A percentile compares a stretch with the other conserved stretches of the same genome.
phyloP scores from a whole-genome alignment of 2,329 filamentous ascomycete species.

The Aureobasidium sp. region DNA sequence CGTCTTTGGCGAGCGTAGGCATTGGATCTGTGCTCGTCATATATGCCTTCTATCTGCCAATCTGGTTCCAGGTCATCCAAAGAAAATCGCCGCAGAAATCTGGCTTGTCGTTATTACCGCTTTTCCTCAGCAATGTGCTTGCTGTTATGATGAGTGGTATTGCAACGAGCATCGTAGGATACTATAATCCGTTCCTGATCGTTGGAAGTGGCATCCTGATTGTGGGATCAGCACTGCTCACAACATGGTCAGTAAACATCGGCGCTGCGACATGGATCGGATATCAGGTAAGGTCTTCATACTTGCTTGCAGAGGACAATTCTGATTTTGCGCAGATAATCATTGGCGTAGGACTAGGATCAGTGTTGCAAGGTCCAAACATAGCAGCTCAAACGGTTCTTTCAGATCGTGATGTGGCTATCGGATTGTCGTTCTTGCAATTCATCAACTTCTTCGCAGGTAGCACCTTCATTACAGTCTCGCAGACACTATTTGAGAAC shows the following conservation, averaged over 20 bases:
- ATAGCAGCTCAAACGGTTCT: constrained; percentile 35
- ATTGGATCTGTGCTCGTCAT: constrained; percentile 39
- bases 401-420: constrained; percentile 31
- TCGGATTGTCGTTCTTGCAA: constrained; percentile 37
- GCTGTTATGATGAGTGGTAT: constrained; percentile 32
- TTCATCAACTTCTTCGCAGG: constrained; percentile 36
- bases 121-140: constrained; percentile 35
- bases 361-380: constrained; percentile 36
- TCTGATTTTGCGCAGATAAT: constrained; percentile 20
- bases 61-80: constrained; percentile 36
- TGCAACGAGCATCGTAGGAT: constrained; percentile 32
- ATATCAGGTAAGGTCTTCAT: constrained; percentile 19
- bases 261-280: constrained; percentile 18
- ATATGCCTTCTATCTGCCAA: constrained; percentile 30
- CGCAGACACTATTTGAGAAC: constrained; percentile 38
- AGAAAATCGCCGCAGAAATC: constrained; percentile 34
- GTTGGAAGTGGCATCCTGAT: constrained; percentile 32
- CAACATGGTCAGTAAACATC: constrained; percentile 17
- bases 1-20: constrained; percentile 23
- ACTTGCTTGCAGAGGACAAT: neutral
- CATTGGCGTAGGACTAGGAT: constrained; percentile 31
- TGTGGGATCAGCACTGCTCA: constrained; percentile 37
- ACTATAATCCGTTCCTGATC: constrained; percentile 41
- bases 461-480: constrained; percentile 37
- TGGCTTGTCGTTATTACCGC: constrained; percentile 35